A percentile compares a stretch with the other conserved stretches of the same genome.
Evolutionary conservation across 176 grass and related monocot species (phyloP).

Genomic region (Panicum miliaceum): DNA sequence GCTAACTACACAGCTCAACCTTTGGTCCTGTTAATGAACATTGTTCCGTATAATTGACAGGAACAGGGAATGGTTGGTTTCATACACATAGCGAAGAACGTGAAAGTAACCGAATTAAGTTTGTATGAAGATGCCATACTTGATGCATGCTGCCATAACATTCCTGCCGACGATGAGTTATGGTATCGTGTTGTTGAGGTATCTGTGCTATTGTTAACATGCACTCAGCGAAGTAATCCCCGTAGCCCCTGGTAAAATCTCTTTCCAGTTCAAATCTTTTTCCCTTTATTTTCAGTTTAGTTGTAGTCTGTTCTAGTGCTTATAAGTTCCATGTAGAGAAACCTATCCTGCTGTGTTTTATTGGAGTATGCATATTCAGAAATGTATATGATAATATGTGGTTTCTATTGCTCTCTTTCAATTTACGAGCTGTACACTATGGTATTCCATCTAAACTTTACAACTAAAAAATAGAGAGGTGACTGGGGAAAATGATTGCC

Average conservation of each 20-base stretch:
- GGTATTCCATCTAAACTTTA: not conserved
- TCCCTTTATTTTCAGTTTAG: not conserved
- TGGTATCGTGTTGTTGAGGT: conserved; percentile 73
- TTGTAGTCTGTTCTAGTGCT: not conserved
- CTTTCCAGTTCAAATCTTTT: conserved; percentile 4
- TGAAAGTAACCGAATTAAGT: conserved; percentile 78
- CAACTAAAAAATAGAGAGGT: conserved; percentile 2
- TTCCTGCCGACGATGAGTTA: conserved; percentile 72
- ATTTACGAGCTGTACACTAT: not conserved
- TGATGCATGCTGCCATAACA: conserved; percentile 79
- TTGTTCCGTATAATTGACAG: conserved; percentile 47
- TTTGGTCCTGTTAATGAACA: not conserved
- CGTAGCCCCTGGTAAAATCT: conserved; percentile 72
- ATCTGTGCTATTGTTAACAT: conserved; percentile 74
- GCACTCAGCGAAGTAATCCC: conserved; percentile 70
- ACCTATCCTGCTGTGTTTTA: conserved; percentile 13
- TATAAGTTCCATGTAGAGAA: not conserved
- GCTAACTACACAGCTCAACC: not conserved
- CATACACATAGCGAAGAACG: conserved; percentile 75
- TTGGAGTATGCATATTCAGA: not conserved
- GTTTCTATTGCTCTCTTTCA: not conserved
- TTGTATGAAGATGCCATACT: conserved; percentile 89
- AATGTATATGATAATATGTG: not conserved
- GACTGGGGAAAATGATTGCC: not conserved
- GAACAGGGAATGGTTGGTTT: conserved; percentile 77